Evolutionary conservation across 805 yeast genomes (phyloP).

Genomic region (Kluyveromyces wickerhamii): DNA sequence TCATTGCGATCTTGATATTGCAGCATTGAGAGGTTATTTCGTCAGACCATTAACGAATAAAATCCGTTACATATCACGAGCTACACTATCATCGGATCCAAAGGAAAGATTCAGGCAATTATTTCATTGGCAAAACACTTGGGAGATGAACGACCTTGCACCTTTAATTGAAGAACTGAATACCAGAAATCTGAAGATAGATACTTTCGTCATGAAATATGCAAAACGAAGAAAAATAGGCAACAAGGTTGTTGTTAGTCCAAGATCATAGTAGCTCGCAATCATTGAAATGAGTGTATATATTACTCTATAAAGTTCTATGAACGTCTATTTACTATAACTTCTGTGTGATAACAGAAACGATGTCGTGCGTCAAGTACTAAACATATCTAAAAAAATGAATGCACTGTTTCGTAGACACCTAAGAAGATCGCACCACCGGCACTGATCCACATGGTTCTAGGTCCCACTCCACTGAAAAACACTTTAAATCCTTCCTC

Average conservation of each 20-base stretch:
- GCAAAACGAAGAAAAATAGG: conserved; percentile 48
- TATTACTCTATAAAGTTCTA: background rate
- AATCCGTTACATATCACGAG: conserved; percentile 47
- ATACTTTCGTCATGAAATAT: conserved; percentile 52
- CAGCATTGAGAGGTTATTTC: conserved; percentile 47
- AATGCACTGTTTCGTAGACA: conserved; percentile 68
- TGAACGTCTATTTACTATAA: no score
- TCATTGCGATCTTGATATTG: conserved; percentile 50
- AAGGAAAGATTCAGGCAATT: conserved; percentile 42
- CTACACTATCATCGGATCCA: conserved; percentile 41
- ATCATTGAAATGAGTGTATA: background rate
- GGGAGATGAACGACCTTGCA: conserved; percentile 54
- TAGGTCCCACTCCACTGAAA: conserved; percentile 82
- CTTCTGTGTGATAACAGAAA: no score
- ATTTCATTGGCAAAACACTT: conserved; percentile 45
- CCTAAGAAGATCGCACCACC: conserved; percentile 98
- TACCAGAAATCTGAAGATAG: conserved; percentile 43
- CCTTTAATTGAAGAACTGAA: conserved; percentile 60
- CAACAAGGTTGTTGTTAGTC: conserved; percentile 30
- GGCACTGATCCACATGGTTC: conserved; percentile 95
- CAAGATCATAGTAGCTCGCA: conserved; percentile 13
- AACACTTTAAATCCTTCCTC: conserved; percentile 75
- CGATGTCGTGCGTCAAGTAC: no score
- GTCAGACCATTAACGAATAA: conserved; percentile 37
- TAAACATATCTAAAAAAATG: conserved; percentile 29